Evolutionary conservation across 1,139 yeast species (phyloP).

Genomic region (Meyerozyma carpophila): DNA sequence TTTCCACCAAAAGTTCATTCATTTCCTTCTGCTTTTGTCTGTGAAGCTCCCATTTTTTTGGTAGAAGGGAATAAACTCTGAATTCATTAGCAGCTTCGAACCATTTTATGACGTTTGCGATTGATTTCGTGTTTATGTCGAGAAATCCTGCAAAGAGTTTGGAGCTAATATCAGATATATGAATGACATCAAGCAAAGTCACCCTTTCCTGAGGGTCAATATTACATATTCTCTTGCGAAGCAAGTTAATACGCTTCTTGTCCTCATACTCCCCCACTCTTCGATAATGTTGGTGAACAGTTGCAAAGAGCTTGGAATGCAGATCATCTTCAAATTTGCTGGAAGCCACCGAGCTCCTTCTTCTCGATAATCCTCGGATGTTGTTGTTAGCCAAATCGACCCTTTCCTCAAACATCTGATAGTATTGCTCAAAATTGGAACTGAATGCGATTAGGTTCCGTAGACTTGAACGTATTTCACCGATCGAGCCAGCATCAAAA

Average conservation of each 20-base stretch:
- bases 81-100: constrained; percentile 25
- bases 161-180: constrained; percentile 13
- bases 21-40: constrained; percentile 13
- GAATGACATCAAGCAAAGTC: constrained; percentile 20
- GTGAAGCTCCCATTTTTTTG: constrained; percentile 11
- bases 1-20: constrained; percentile 12
- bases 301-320: constrained; percentile 18
- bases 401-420: constrained; percentile 25
- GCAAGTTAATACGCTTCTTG: constrained; percentile 15
- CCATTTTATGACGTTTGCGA: constrained; percentile 21
- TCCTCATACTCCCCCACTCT: constrained; percentile 29
- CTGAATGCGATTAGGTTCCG: constrained; percentile 20
- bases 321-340: constrained; percentile 9
- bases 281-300: constrained; percentile 25
- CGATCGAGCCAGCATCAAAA: constrained; percentile 24
- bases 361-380: constrained; percentile 9
- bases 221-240: constrained; percentile 17
- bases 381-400: constrained; percentile 14
- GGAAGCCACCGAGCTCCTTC: constrained; percentile 8
- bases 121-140: constrained; percentile 13
- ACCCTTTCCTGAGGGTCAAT: constrained; percentile 11
- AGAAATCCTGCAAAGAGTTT: constrained; percentile 15
- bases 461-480: constrained; percentile 20
- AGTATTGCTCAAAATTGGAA: constrained; percentile 27
- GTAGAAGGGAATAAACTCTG: constrained; percentile 18